A percentile compares a stretch with the other conserved stretches of the same genome.
Evolutionary conservation across 1,139 yeast genomes (phyloP).

Genomic region (Taiozyma sp.): DNA sequence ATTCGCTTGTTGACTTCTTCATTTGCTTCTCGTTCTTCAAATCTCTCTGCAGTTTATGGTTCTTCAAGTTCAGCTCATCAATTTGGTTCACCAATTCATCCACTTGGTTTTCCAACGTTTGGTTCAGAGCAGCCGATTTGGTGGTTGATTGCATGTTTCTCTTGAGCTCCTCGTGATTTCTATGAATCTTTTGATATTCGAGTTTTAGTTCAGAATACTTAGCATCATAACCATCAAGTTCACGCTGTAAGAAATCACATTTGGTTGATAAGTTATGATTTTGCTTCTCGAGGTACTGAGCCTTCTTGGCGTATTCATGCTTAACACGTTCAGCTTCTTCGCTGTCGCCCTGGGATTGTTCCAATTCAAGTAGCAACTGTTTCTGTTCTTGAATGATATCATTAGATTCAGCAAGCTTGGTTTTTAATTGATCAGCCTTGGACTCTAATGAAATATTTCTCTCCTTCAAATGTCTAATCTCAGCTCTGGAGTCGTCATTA

Average conservation of each 20-base stretch:
- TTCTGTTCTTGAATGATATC: constrained; percentile 22
- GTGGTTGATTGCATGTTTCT: constrained; percentile 1
- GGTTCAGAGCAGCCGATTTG: constrained; percentile 5
- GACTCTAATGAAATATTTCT: constrained; percentile 14
- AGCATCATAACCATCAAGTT: constrained; percentile 17
- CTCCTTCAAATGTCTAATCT: constrained; percentile 6
- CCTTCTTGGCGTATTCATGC: neutral
- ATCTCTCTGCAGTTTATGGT: constrained; percentile 13
- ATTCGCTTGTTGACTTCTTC: constrained; percentile 10
- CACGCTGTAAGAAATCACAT: constrained; percentile 17
- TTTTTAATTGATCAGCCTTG: constrained; percentile 16
- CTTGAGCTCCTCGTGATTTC: constrained; percentile 15
- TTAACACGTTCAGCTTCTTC: constrained; percentile 6
- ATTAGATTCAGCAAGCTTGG: constrained; percentile 16
- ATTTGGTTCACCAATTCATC: constrained; percentile 16
- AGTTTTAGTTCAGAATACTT: constrained; percentile 18
- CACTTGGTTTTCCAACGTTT: constrained; percentile 12
- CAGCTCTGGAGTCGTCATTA: neutral
- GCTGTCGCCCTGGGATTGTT: constrained; percentile 1
- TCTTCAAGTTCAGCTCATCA: constrained; percentile 18
- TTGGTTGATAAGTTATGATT: constrained; percentile 17
- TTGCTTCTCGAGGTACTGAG: constrained; percentile 1
- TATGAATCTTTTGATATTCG: constrained; percentile 18
- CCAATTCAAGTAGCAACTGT: constrained; percentile 16
- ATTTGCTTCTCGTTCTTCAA: constrained; percentile 13